Percentiles rank a stretch among this genome's conserved stretches.
Conservation (phyloP, 2,329 filamentous ascomycete genomes). For the Ilyonectria robusta region DNA sequence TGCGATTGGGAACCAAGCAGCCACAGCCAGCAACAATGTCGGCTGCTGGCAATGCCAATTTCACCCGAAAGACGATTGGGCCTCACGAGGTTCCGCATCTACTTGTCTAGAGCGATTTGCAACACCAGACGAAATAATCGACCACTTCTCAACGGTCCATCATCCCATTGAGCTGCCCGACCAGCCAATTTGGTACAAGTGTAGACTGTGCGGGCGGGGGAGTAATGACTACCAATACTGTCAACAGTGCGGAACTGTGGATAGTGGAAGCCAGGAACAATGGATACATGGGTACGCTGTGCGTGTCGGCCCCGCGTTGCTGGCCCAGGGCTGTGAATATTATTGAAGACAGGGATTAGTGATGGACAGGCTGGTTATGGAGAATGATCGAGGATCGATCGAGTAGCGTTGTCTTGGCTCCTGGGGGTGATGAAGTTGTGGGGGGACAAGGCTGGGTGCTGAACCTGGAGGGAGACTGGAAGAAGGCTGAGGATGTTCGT, state of each 20-base stretch:
- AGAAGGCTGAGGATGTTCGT: not conserved
- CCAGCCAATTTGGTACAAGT: constrained; percentile 10
- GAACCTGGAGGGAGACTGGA: not conserved
- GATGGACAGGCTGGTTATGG: not conserved
- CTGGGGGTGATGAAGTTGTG: not conserved
- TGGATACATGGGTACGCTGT: constrained; percentile 29
- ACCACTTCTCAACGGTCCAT: constrained; percentile 17
- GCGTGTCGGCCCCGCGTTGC: constrained; percentile 1
- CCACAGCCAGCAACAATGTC: not conserved
- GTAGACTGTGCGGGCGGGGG: constrained; percentile 8
- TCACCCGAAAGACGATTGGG: not conserved
- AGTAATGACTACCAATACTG: constrained; percentile 18
- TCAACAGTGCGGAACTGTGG: constrained; percentile 20
- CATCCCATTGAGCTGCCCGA: constrained; percentile 5
- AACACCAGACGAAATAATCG: constrained; percentile 4
- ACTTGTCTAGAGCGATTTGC: constrained; percentile 12
- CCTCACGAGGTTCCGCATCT: not conserved
- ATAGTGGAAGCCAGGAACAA: constrained; percentile 23
- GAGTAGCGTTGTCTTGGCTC: not conserved
- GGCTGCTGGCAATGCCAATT: constrained; percentile 25
- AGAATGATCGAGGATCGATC: not conserved
- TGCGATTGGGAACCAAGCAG: constrained; percentile 24
- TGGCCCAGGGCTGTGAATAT: constrained; percentile 1
- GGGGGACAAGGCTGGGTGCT: not conserved
- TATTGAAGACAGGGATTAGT: not conserved